Conservation (phyloP, 495 filamentous ascomycete genomes). For the Lasiosphaeria hispida region DNA sequence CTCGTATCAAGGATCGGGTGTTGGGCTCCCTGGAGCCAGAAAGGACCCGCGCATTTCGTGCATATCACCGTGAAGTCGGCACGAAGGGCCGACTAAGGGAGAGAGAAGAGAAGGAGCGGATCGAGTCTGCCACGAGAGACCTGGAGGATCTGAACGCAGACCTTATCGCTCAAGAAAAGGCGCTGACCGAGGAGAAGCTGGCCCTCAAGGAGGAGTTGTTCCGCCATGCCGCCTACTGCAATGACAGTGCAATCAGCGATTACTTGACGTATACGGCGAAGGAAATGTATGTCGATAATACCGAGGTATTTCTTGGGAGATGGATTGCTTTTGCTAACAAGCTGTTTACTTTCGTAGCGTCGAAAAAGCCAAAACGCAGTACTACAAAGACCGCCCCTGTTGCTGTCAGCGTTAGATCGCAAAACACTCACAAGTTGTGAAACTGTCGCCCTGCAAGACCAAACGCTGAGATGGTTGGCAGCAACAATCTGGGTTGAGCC, state of each 20-base stretch:
- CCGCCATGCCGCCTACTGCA: not conserved
- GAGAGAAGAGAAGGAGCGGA: not conserved
- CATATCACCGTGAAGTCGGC: not conserved
- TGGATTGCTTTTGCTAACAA: no score
- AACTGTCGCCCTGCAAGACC: no score
- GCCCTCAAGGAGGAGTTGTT: not conserved
- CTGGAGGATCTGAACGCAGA: not conserved
- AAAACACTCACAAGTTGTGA: no score
- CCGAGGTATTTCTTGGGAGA: no score
- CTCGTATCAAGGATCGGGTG: no score
- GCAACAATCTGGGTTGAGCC: no score
- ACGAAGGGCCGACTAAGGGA: not conserved
- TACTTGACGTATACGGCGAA: not conserved
- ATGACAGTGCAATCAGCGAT: not conserved
- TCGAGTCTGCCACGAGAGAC: not conserved
- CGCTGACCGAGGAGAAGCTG: not conserved
- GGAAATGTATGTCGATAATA: not conserved
- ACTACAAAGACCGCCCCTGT: no score
- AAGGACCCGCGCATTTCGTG: not conserved
- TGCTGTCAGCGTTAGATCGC: no score
- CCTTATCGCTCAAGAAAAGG: not conserved
- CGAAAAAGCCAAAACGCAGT: no score
- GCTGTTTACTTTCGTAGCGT: no score
- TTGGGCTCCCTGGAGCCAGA: not conserved
- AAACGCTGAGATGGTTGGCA: no score